These are phyloP conservation scores for Solanum virginianum DNA, from an alignment of 257 asterid species.

Conservation along the genomic window DNA sequence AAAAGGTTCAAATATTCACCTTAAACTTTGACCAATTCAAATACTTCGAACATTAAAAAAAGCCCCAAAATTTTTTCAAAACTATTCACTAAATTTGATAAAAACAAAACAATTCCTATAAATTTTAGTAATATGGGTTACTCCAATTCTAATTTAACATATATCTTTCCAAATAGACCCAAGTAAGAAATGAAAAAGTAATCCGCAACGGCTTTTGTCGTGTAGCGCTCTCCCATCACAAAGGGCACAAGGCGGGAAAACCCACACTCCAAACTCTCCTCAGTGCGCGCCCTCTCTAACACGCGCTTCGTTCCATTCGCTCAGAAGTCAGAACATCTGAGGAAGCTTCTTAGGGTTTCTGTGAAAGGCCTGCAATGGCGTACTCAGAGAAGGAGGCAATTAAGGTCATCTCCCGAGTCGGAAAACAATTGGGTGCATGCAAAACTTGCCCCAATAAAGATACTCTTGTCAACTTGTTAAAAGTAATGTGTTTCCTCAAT, in stretches of 20 bases:
- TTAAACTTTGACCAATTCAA: no score
- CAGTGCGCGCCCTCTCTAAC: not conserved
- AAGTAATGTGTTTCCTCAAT: slow-evolving; percentile 13
- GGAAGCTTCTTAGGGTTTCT: slow-evolving; percentile 3
- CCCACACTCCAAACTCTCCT: not conserved
- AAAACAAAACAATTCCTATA: no score
- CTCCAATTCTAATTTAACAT: no score
- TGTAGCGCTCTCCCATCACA: not conserved
- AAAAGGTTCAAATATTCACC: no score
- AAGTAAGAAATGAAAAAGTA: not conserved
- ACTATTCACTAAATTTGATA: no score
- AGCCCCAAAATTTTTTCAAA: no score
- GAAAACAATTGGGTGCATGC: slow-evolving; percentile 33
- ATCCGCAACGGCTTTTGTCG: slow-evolving; percentile 4
- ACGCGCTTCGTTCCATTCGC: not conserved
- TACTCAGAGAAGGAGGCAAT: slow-evolving; percentile 30
- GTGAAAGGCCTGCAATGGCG: slow-evolving; percentile 29
- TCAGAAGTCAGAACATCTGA: no score
- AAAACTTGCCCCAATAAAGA: slow-evolving; percentile 51
- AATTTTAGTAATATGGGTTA: no score
- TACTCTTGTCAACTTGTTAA: slow-evolving; percentile 41
- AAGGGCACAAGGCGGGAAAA: slow-evolving; percentile 30
- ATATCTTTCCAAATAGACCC: no score
- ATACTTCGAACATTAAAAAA: no score
- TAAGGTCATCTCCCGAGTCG: slow-evolving; percentile 23